A percentile compares a stretch with the other conserved stretches of the same genome.
These are phyloP conservation scores for Yamadazyma siamensis DNA, from an alignment of 1,139 yeast genomes.

Conservation along the genomic window DNA sequence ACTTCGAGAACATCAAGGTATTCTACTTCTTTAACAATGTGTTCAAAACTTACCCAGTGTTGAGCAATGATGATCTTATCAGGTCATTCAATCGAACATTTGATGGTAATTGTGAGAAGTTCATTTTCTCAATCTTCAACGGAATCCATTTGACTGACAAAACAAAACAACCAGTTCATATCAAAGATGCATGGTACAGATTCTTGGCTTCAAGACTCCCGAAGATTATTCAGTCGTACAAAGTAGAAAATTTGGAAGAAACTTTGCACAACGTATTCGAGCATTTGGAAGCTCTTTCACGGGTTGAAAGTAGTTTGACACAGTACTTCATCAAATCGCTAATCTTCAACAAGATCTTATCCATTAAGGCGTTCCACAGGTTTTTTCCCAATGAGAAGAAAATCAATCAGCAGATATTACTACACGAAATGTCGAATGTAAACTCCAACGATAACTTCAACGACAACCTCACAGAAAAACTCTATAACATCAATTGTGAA, in stretches of 20 bases:
- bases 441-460: slow-evolving; percentile 16
- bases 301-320: slow-evolving; percentile 40
- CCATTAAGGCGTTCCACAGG: slow-evolving; percentile 39
- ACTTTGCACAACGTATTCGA: slow-evolving; percentile 14
- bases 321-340: slow-evolving; percentile 56
- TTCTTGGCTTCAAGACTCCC: slow-evolving; percentile 33
- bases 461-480: slow-evolving; percentile 26
- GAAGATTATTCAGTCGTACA: slow-evolving; percentile 14
- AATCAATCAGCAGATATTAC: slow-evolving; percentile 29
- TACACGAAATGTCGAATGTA: slow-evolving; percentile 20
- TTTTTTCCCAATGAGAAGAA: slow-evolving; percentile 35
- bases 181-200: slow-evolving; percentile 33
- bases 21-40: slow-evolving; percentile 28
- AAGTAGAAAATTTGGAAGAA: slow-evolving; percentile 17
- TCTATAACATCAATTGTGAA: slow-evolving; percentile 50
- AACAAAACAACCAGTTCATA: slow-evolving; percentile 19
- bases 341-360: slow-evolving; percentile 31
- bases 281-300: slow-evolving; percentile 6
- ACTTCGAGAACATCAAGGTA: slow-evolving; percentile 20
- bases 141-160: slow-evolving; percentile 11
- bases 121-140: slow-evolving; percentile 19
- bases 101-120: slow-evolving; percentile 19
- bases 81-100: slow-evolving; percentile 14
- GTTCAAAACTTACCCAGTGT: slow-evolving; percentile 25
- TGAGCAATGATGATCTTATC: slow-evolving; percentile 15